Conservation (phyloP, 1,284 basidiomycete genomes). For the Sanghuangporus sanghuang region DNA sequence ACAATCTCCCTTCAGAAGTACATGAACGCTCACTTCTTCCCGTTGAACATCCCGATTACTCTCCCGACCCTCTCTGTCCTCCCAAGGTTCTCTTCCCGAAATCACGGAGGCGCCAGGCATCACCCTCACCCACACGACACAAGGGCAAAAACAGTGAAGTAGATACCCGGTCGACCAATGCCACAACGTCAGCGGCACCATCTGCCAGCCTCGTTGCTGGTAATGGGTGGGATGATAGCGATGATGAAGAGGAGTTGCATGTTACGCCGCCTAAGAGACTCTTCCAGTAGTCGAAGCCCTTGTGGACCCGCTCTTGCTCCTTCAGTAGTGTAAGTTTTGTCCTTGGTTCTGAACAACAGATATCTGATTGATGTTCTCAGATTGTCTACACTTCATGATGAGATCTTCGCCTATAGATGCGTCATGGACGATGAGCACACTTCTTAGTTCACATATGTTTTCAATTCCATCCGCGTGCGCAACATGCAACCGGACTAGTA, state of each 20-base stretch:
- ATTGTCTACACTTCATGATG: neutral
- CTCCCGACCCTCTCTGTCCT: conserved; percentile 20
- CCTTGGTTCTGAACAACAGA: neutral
- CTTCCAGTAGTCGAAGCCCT: conserved; percentile 3
- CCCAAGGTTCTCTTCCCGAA: conserved; percentile 21
- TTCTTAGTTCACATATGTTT: no score
- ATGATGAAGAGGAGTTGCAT: conserved; percentile 13
- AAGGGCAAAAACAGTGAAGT: neutral
- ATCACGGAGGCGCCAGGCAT: conserved; percentile 1
- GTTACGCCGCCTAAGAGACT: conserved; percentile 15
- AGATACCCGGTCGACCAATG: neutral
- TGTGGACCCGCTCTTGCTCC: neutral
- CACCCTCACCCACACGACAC: conserved; percentile 6
- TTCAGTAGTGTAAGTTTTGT: neutral
- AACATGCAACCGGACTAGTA: neutral
- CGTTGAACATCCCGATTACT: conserved; percentile 23
- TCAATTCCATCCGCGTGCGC: neutral
- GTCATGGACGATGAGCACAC: neutral
- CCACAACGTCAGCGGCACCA: neutral
- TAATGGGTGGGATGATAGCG: conserved; percentile 16
- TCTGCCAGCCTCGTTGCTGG: neutral
- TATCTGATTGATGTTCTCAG: neutral
- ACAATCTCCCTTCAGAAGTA: conserved; percentile 20
- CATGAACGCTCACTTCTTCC: conserved; percentile 21
- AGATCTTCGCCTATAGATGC: neutral